Base-by-base conservation (phyloP, 495 filamentous ascomycete species). In the Margaritispora aquatica region DNA sequence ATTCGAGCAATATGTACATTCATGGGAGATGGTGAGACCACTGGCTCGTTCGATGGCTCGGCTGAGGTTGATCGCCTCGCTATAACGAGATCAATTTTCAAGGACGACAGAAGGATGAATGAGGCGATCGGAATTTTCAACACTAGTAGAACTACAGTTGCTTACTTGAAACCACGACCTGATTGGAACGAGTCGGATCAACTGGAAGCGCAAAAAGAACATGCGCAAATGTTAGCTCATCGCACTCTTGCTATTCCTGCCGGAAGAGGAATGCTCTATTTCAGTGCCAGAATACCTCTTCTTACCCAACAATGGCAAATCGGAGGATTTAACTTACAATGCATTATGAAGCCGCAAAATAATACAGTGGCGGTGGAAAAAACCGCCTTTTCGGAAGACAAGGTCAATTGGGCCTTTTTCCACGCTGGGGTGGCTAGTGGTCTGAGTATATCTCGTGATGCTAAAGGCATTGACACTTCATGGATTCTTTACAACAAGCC, bases 401-500 rank as follows among this genome's bases (percentile, higher is more conserved):
- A 96, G 73, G 87, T 94, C 19, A 88, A 86, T 69, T 99, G 94
- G 94, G 94, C 93, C 0, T 99, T 96, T 72, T 98, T 99, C 75
- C 92, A 99, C 73, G 88, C 92, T 58, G 94, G 94, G 29, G 94
- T 96, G 21, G 85, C 93, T 4, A 88, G 88, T 13, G 94, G 93
- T 9, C 75, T 99, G 51, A 90, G 89, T 31, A 95, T 97, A 52
- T 95, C 95, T 0, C 87, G 84, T 24, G 80, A 90, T 29, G 94
- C 92, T 0, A 92, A 89, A 69, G 91, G 92, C 5, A 96, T 99
- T 59, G 94, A 99, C 64, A 96, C 92, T 1, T 96, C 92, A 0
- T 99, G 94, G 94, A 96, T 99, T 64, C 77, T 96, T 36, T 97
- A 94, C 75, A 99, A 99, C 74, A 97, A 96, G 68, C 93, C 95